These are phyloP conservation scores for Xerocomus minutiporus DNA, from an alignment of 1,284 basidiomycete species.

Conservation along the genomic window DNA sequence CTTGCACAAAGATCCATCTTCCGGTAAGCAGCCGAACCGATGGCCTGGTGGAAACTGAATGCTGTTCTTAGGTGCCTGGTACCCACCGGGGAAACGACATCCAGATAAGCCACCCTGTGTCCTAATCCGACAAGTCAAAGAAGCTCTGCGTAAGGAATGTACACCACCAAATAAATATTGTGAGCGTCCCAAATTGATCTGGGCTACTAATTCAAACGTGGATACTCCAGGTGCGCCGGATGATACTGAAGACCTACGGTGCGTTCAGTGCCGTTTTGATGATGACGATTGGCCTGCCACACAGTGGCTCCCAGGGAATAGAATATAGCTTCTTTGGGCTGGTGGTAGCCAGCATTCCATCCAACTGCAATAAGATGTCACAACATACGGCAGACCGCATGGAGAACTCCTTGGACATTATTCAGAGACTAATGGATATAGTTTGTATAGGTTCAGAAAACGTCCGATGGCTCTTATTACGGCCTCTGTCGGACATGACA, in stretches of 20 bases:
- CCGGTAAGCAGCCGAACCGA: conserved; percentile 3
- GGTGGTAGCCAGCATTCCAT: background rate
- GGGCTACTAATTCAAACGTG: background rate
- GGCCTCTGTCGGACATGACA: background rate
- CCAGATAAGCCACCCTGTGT: background rate
- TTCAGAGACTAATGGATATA: background rate
- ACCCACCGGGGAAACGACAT: background rate
- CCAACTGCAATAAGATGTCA: background rate
- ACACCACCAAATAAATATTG: too few relatives aligned
- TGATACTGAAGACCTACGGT: background rate
- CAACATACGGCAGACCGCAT: background rate
- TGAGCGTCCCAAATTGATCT: background rate
- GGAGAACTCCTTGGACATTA: too few relatives aligned
- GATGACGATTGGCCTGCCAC: background rate
- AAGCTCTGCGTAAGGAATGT: background rate
- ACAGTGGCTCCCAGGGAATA: background rate
- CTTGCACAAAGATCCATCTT: background rate
- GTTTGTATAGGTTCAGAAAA: background rate
- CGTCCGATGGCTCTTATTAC: background rate
- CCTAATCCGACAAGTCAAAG: background rate
- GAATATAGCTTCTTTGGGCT: background rate
- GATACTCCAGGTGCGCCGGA: background rate
- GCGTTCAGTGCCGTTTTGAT: background rate
- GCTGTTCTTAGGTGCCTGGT: background rate
- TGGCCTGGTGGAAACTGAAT: background rate